phyloP scores from a whole-genome alignment of 768 basidiomycete genomes.

The Psilocybe tampanensis region DNA sequence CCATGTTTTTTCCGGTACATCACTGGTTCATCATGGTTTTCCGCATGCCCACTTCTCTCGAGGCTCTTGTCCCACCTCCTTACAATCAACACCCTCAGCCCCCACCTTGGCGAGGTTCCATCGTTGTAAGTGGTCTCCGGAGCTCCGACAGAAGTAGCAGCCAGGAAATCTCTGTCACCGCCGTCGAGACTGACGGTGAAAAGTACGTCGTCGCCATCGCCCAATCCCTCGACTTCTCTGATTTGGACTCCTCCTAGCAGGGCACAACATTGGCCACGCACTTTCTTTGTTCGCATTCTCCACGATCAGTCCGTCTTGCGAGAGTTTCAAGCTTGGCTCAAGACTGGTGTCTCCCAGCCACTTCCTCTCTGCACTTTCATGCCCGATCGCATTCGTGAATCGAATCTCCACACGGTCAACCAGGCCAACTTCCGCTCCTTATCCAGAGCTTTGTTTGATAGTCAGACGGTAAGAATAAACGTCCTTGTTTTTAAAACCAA shows the following conservation, averaged over 20 bases:
- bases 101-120: conserved; percentile 59
- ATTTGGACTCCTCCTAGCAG: conserved; percentile 40
- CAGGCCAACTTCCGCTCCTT: conserved; percentile 56
- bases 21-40: conserved; percentile 60
- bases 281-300: conserved; percentile 45
- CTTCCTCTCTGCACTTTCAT: conserved; percentile 64
- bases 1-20: conserved; percentile 29
- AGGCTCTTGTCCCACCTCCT: conserved; percentile 59
- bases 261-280: conserved; percentile 58
- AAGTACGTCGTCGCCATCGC: conserved; percentile 46
- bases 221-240: conserved; percentile 21
- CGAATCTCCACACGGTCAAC: conserved; percentile 51
- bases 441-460: conserved; percentile 52
- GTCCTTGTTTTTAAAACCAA: conserved; percentile 1
- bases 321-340: conserved; percentile 56
- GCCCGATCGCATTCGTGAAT: conserved; percentile 58
- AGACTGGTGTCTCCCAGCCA: conserved; percentile 43
- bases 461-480: conserved; percentile 47
- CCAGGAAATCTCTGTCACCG: conserved; percentile 60
- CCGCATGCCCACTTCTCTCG: conserved; percentile 63
- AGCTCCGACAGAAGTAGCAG: conserved; percentile 47
- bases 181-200: conserved; percentile 73
- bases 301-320: conserved; percentile 43
- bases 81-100: conserved; percentile 43
- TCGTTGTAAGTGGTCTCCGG: conserved; percentile 53